Conservation (phyloP, 805 yeast species). For the Phaffomyces antillensis region DNA sequence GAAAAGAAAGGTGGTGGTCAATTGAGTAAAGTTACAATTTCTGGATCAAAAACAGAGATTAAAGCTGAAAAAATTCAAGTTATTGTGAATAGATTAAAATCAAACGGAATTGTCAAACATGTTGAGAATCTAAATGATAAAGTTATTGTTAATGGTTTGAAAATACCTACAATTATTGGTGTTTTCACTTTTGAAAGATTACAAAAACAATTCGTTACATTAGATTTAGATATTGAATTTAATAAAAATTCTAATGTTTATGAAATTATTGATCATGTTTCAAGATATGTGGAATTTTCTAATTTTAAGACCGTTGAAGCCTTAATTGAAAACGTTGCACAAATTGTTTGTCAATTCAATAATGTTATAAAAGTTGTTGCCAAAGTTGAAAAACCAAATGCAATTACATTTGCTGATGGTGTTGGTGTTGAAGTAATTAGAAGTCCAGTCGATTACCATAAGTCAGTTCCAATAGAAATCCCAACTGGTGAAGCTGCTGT, state of each 20-base stretch:
- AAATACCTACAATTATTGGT: conserved; percentile 76
- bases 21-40: conserved; percentile 33
- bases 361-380: conserved; percentile 40
- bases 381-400: conserved; percentile 78
- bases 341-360: conserved; percentile 38
- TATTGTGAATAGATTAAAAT: conserved; percentile 28
- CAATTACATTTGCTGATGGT: conserved; percentile 77
- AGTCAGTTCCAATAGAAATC: conserved; percentile 13
- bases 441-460: conserved; percentile 33
- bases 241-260: conserved; percentile 21
- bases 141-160: conserved; percentile 42
- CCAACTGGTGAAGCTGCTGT: not conserved
- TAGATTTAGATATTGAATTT: conserved; percentile 48
- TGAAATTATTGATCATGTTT: conserved; percentile 42
- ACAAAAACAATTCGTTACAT: conserved; percentile 65
- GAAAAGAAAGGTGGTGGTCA: conserved; percentile 39
- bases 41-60: conserved; percentile 49
- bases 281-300: conserved; percentile 62
- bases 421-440: conserved; percentile 79
- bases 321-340: conserved; percentile 65
- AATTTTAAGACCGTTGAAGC: conserved; percentile 93
- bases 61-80: conserved; percentile 46
- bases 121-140: conserved; percentile 12
- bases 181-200: conserved; percentile 87
- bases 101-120: conserved; percentile 6